phyloP scores from a whole-genome alignment of 1,284 basidiomycete genomes.

The Moesziomyces globuligerus region DNA sequence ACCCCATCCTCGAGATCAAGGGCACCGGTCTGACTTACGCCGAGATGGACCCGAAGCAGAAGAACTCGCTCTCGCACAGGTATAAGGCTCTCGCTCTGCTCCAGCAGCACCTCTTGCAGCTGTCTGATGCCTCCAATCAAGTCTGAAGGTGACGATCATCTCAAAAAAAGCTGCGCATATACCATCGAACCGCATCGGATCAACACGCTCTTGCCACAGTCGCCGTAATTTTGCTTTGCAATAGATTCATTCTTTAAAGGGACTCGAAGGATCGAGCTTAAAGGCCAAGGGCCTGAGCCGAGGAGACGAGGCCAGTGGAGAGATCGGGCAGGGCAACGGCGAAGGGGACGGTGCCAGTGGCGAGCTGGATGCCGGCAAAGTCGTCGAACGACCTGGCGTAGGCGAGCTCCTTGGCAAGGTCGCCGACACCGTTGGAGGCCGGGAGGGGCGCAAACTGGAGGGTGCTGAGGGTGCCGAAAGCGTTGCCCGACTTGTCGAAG shows the following conservation, averaged over 20 bases:
- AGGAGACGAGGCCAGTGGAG: constrained; percentile 18
- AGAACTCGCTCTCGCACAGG: constrained; percentile 77
- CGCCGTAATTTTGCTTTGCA: too few relatives aligned
- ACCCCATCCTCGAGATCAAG: constrained; percentile 82
- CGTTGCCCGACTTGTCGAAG: constrained; percentile 42
- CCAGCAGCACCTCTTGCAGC: constrained; percentile 73
- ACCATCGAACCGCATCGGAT: too few relatives aligned
- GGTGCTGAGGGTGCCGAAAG: constrained; percentile 49
- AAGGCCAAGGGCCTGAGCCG: constrained; percentile 7
- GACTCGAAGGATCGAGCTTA: too few relatives aligned
- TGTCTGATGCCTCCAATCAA: constrained; percentile 7
- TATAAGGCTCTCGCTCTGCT: constrained; percentile 87
- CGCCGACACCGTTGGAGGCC: constrained; percentile 46
- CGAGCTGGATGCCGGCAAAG: constrained; percentile 46
- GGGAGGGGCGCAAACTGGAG: constrained; percentile 49
- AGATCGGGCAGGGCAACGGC: constrained; percentile 38
- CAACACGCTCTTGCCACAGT: too few relatives aligned
- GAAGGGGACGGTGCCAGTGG: constrained; percentile 45
- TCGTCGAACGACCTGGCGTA: constrained; percentile 41
- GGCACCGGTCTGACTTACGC: constrained; percentile 71
- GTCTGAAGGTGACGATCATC: too few relatives aligned
- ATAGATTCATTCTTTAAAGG: too few relatives aligned
- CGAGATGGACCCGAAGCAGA: constrained; percentile 60
- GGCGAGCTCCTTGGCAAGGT: constrained; percentile 39
- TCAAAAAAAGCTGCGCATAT: too few relatives aligned